Percentiles rank a stretch among this genome's conserved stretches.
These are phyloP conservation scores for Vigna radiata DNA, from an alignment of 306 rosid genomes.

Conservation along the genomic window DNA sequence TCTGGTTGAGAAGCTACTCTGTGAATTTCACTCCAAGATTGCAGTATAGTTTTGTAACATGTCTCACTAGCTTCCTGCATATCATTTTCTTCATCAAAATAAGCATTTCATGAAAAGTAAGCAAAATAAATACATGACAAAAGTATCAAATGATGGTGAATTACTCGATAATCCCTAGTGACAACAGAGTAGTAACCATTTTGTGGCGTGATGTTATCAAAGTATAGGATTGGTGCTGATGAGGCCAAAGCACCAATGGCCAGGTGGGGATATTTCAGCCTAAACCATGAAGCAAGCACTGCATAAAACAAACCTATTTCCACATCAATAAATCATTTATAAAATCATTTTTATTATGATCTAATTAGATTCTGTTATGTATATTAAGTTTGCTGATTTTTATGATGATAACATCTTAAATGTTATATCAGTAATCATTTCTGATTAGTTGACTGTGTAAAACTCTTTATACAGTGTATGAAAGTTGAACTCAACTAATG, in stretches of 20 bases:
- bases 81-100: not conserved
- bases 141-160: not conserved
- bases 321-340: too few species aligned
- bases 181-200: conserved; percentile 60
- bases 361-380: too few species aligned
- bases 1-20: conserved; percentile 48
- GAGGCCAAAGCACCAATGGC: conserved; percentile 84
- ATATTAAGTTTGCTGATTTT: too few species aligned
- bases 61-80: conserved; percentile 67
- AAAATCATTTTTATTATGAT: too few species aligned
- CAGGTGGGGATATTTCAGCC: conserved; percentile 83
- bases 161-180: conserved; percentile 71
- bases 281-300: conserved; percentile 94
- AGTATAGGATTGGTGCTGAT: conserved; percentile 82
- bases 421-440: not conserved
- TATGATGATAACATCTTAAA: not conserved
- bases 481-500: not conserved
- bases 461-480: not conserved
- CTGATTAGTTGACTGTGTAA: not conserved
- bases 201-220: conserved; percentile 60
- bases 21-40: conserved; percentile 68
- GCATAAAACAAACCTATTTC: conserved; percentile 5
- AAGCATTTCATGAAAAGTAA: not conserved
- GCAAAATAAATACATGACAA: not conserved
- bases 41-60: conserved; percentile 58